phyloP scores from a whole-genome alignment of 352 stramenopile genomes.

The Phytophthora citrophthora region DNA sequence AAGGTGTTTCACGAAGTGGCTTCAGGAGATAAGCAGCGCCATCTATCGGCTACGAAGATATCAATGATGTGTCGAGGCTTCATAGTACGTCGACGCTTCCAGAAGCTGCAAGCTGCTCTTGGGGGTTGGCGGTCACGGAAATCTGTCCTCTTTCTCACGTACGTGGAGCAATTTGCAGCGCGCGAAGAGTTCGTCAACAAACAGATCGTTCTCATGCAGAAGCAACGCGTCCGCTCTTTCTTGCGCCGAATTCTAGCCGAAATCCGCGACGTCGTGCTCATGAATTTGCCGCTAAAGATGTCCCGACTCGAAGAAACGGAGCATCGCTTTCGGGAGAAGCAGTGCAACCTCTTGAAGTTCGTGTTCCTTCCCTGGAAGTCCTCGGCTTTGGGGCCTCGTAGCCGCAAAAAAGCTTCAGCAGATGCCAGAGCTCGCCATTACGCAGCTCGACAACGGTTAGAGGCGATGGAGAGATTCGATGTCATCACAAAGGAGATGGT shows the following conservation, averaged over 20 bases:
- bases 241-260: conserved; percentile 63
- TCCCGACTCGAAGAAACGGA: conserved; percentile 61
- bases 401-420: conserved; percentile 54
- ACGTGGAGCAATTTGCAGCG: conserved; percentile 70
- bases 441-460: conserved; percentile 59
- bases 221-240: conserved; percentile 40
- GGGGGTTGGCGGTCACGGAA: conserved; percentile 57
- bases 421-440: conserved; percentile 54
- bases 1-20: conserved; percentile 82
- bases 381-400: conserved; percentile 60
- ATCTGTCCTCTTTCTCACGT: conserved; percentile 46
- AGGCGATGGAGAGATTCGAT: conserved; percentile 65
- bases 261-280: conserved; percentile 72
- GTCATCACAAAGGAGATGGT: conserved; percentile 81
- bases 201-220: conserved; percentile 54
- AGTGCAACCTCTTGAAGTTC: conserved; percentile 37
- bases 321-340: conserved; percentile 52
- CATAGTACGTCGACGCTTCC: conserved; percentile 55
- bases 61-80: conserved; percentile 60
- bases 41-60: conserved; percentile 73
- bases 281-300: conserved; percentile 66
- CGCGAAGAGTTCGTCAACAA: conserved; percentile 69
- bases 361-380: conserved; percentile 65
- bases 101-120: conserved; percentile 48
- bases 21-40: conserved; percentile 74